A percentile compares a stretch with the other conserved stretches of the same genome.
Conservation (phyloP, 2,329 filamentous ascomycete species). For the Coleophoma eucalyptorum region DNA sequence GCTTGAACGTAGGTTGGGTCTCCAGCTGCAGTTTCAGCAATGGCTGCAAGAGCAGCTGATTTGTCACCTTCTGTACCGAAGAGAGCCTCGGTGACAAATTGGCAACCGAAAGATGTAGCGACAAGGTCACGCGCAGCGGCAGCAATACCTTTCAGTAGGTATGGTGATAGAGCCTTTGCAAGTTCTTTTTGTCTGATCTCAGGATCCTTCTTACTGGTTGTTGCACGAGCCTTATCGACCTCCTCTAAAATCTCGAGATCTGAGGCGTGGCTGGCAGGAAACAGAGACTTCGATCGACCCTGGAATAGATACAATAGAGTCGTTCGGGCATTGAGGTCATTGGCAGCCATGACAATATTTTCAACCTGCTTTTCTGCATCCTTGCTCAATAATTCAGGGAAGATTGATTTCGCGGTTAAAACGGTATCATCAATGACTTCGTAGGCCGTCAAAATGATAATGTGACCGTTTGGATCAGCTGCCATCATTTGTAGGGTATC, state of each 20-base stretch:
- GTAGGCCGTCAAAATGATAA: conserved; percentile 79
- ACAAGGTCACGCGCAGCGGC: conserved; percentile 65
- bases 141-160: conserved; percentile 70
- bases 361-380: conserved; percentile 58
- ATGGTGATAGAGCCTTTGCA: conserved; percentile 67
- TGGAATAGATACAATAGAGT: conserved; percentile 81
- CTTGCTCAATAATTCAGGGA: conserved; percentile 79
- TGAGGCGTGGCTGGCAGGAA: conserved; percentile 56
- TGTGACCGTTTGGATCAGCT: conserved; percentile 72
- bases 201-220: conserved; percentile 90
- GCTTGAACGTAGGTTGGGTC: conserved; percentile 36
- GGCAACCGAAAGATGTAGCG: conserved; percentile 76
- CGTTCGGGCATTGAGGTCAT: conserved; percentile 60
- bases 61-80: conserved; percentile 76
- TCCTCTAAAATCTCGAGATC: conserved; percentile 72
- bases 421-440: conserved; percentile 96
- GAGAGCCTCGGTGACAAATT: conserved; percentile 79
- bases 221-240: conserved; percentile 72
- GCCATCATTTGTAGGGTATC: conserved; percentile 85
- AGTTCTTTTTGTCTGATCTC: conserved; percentile 73
- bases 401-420: conserved; percentile 78
- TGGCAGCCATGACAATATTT: conserved; percentile 60
- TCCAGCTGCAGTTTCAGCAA: conserved; percentile 59
- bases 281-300: conserved; percentile 56
- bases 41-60: conserved; percentile 65